phyloP scores from a whole-genome alignment of 2,329 filamentous ascomycete species.

The Penicillium sumatraense region DNA sequence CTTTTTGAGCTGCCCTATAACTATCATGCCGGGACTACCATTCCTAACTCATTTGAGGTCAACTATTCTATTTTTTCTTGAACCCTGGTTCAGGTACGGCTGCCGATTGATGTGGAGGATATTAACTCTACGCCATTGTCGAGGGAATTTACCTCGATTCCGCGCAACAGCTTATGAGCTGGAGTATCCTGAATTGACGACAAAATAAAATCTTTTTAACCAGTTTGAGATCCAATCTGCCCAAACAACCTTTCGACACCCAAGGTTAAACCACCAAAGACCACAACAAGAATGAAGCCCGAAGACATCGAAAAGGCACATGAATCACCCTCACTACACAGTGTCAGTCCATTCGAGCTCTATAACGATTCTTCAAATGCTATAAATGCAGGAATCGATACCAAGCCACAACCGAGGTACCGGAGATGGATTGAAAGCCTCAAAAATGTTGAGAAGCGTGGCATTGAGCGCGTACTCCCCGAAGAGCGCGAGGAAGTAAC shows the following conservation, averaged over 20 bases:
- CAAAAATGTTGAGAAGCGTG: constrained; percentile 31
- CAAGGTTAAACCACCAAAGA: background rate
- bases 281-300: constrained; percentile 16
- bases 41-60: background rate
- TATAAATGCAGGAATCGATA: constrained; percentile 10
- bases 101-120: background rate
- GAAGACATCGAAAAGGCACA: constrained; percentile 33
- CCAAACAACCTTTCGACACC: background rate
- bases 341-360: constrained; percentile 26
- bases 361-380: constrained; percentile 20
- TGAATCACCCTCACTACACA: constrained; percentile 29
- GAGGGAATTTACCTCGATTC: background rate
- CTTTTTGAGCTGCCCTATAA: constrained; percentile 18
- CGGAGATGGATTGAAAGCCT: constrained; percentile 29
- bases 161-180: background rate
- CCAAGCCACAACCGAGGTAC: constrained; percentile 19
- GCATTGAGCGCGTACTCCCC: constrained; percentile 33
- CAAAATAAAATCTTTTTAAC: no score
- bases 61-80: background rate
- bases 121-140: background rate
- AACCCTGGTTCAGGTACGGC: background rate
- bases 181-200: background rate
- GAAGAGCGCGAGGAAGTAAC: constrained; percentile 33
- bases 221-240: no score
- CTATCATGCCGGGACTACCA: constrained; percentile 21